Conservation (phyloP, 768 basidiomycete genomes). For the Phylloporus arenicola region DNA sequence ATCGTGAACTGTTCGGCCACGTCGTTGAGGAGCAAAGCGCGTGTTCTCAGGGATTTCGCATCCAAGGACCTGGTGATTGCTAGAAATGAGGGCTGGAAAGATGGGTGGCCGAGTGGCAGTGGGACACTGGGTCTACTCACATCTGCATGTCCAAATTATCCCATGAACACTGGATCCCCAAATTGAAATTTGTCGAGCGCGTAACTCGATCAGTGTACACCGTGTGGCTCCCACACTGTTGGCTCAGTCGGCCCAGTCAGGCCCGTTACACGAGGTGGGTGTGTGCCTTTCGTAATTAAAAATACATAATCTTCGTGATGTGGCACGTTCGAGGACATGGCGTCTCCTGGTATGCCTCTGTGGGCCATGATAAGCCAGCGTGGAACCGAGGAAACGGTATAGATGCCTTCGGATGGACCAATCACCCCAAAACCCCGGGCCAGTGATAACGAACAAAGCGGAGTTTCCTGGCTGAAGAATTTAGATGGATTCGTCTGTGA, state of each 20-base stretch:
- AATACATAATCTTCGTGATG: not conserved
- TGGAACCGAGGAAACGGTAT: not conserved
- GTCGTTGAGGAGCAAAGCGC: not conserved
- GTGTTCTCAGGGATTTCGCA: not conserved
- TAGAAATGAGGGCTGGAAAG: not conserved
- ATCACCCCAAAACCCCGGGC: not conserved
- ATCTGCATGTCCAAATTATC: not conserved
- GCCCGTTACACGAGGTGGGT: not conserved
- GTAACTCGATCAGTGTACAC: not conserved
- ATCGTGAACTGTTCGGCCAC: not conserved
- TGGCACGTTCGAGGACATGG: not conserved
- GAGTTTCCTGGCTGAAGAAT: not conserved
- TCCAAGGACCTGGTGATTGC: not conserved
- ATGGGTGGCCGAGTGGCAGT: not conserved
- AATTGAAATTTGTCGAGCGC: not conserved
- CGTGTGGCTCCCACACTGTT: not conserved
- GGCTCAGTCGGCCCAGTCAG: not conserved
- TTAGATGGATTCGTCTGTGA: not conserved
- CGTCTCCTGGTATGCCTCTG: not conserved
- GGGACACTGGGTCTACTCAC: not conserved
- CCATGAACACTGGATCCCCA: not conserved
- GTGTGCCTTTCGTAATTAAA: not conserved
- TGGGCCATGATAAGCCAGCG: not conserved
- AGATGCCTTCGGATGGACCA: not conserved
- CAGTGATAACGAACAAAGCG: not conserved